A percentile compares a stretch with the other conserved stretches of the same genome.
phyloP scores from a whole-genome alignment of 164 flowering plant species.

The Amborella trichopoda region DNA sequence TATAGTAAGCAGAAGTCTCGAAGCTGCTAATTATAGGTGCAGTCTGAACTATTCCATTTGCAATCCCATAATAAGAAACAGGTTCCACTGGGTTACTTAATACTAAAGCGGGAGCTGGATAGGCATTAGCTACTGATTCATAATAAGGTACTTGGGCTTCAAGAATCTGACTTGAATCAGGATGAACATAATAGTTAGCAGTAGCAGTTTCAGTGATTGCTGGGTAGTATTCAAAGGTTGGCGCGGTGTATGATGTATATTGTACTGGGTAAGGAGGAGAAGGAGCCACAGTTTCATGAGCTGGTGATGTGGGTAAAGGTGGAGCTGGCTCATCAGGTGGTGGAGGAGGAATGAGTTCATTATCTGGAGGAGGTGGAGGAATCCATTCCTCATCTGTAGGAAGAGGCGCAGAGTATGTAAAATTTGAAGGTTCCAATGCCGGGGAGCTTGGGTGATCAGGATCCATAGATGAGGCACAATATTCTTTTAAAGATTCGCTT shows the following conservation, averaged over 20 bases:
- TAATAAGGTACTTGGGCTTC: conserved; percentile 36
- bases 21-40: too few species aligned
- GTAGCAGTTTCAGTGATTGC: conserved; percentile 26
- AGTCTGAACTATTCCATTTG: conserved; percentile 12
- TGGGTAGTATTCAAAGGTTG: conserved; percentile 42
- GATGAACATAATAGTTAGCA: conserved; percentile 32
- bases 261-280: conserved; percentile 35
- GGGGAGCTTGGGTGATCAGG: conserved; percentile 13
- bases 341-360: conserved; percentile 72
- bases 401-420: too few species aligned
- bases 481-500: conserved; percentile 7
- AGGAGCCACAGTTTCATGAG: conserved; percentile 31
- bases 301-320: conserved; percentile 26
- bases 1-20: conserved; percentile 24
- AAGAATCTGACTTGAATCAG: conserved; percentile 33
- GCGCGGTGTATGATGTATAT: conserved; percentile 29
- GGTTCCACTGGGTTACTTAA: conserved; percentile 30
- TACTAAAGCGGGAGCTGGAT: conserved; percentile 23
- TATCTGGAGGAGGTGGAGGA: conserved; percentile 95
- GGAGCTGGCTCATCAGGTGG: conserved; percentile 69
- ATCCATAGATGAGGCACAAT: conserved; percentile 12
- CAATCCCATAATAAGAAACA: conserved; percentile 16
- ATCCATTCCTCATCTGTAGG: conserved; percentile 78
- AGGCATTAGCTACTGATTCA: conserved; percentile 23
- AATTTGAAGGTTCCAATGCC: too few species aligned